Evolutionary conservation across 1,284 basidiomycete genomes (phyloP).

Genomic region (Malassezia furfur): DNA sequence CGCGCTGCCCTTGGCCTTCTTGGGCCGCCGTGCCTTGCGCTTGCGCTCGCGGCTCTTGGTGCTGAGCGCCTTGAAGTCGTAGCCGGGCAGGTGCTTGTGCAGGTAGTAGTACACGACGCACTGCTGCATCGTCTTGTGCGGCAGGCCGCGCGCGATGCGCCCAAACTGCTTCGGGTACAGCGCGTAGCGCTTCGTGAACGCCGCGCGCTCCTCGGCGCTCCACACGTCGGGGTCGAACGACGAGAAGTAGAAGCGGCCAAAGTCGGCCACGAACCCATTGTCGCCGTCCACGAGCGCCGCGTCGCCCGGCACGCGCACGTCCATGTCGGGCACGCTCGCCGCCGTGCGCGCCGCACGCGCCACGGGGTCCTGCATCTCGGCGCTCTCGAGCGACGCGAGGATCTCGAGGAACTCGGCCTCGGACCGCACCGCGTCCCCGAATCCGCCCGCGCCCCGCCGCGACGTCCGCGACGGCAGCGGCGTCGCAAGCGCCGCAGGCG

Average conservation of each 20-base stretch:
- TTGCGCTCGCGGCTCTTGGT: conserved; percentile 43
- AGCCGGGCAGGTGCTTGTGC: conserved; percentile 64
- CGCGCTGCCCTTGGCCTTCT: conserved; percentile 47
- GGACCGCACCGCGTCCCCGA: conserved; percentile 82
- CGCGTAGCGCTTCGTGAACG: conserved; percentile 72
- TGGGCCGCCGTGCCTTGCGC: conserved; percentile 40
- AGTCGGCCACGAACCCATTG: conserved; percentile 70
- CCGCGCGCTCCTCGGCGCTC: conserved; percentile 73
- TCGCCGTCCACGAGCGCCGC: conserved; percentile 71
- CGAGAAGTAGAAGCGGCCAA: conserved; percentile 56
- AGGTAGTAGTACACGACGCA: conserved; percentile 91
- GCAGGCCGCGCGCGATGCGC: conserved; percentile 65
- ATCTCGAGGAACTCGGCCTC: conserved; percentile 97
- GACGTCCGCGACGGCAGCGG: conserved; percentile 4
- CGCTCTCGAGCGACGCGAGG: conserved; percentile 79
- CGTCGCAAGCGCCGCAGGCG: neutral
- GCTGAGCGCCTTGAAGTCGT: conserved; percentile 42
- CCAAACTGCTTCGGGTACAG: conserved; percentile 88
- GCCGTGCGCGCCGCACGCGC: conserved; percentile 75
- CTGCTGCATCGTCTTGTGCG: conserved; percentile 76
- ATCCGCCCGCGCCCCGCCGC: conserved; percentile 29
- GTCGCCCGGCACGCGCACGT: conserved; percentile 54
- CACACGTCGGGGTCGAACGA: conserved; percentile 53
- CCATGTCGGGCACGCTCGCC: conserved; percentile 87
- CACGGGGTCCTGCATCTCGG: conserved; percentile 82